phyloP scores from a whole-genome alignment of 2,329 filamentous ascomycete species.

The Teratosphaeria epicoccoides region DNA sequence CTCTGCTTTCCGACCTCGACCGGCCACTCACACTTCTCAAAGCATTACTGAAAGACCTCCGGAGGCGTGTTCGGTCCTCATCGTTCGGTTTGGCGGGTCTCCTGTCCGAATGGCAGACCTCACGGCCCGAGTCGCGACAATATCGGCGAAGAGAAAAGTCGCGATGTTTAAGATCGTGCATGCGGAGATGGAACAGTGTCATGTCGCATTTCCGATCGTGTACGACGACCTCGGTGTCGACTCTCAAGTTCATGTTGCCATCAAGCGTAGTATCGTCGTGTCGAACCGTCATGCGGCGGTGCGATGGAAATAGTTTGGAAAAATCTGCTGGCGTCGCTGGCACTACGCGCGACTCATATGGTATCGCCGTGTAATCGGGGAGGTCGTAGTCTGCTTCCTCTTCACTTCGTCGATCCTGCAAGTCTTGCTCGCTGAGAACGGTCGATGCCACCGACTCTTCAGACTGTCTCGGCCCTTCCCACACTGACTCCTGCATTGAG shows the following conservation, averaged over 20 bases:
- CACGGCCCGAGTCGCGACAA: conserved; percentile 81
- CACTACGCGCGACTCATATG: conserved; percentile 41
- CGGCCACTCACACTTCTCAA: conserved; percentile 46
- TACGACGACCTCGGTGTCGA: conserved; percentile 62
- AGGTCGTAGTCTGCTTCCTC: conserved; percentile 44
- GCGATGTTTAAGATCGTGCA: conserved; percentile 78
- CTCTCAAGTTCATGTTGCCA: conserved; percentile 90
- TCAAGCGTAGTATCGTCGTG: conserved; percentile 86
- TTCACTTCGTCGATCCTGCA: conserved; percentile 33
- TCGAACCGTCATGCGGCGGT: conserved; percentile 66
- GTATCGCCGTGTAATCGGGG: conserved; percentile 50
- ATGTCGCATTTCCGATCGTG: conserved; percentile 48
- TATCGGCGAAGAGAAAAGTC: conserved; percentile 89
- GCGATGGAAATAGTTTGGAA: conserved; percentile 73
- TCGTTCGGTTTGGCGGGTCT: conserved; percentile 48
- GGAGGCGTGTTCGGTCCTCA: conserved; percentile 39
- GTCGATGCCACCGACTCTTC: conserved; percentile 74
- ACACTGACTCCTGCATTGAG: conserved; percentile 13
- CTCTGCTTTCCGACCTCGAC: conserved; percentile 44
- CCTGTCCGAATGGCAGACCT: conserved; percentile 76
- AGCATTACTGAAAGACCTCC: conserved; percentile 51
- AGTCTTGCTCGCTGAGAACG: conserved; percentile 45
- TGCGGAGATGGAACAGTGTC: conserved; percentile 84
- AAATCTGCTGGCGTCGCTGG: conserved; percentile 76
- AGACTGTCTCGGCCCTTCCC: conserved; percentile 46